Conservation (phyloP, 164 flowering plant species). For the Berberis thunbergii region DNA sequence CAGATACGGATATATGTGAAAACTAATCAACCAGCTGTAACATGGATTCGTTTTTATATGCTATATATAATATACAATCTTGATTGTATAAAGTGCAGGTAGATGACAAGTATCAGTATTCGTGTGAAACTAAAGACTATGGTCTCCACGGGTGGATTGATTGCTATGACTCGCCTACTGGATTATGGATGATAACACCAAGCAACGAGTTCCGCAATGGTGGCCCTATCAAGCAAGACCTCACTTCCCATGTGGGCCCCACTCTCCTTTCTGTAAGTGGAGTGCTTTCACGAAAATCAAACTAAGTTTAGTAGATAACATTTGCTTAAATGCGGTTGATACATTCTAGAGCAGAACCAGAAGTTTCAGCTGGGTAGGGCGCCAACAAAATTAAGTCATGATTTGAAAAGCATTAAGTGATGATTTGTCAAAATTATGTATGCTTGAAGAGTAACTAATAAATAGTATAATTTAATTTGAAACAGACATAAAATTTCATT, state of each 20-base stretch:
- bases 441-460: no score
- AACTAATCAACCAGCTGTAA: no score
- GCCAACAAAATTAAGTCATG: no score
- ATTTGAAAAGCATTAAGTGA: no score
- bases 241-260: conserved; percentile 85
- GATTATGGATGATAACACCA: conserved; percentile 89
- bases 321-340: not conserved
- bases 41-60: no score
- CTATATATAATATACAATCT: not conserved
- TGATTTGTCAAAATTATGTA: no score
- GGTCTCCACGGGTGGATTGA: conserved; percentile 84
- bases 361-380: no score
- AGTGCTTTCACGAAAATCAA: not conserved
- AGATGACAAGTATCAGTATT: conserved; percentile 94
- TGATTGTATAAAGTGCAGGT: conserved; percentile 35
- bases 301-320: not conserved
- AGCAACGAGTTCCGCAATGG: conserved; percentile 77
- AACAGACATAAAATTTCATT: no score
- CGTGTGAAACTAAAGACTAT: conserved; percentile 50
- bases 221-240: conserved; percentile 84
- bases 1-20: no score
- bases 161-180: conserved; percentile 37
- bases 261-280: conserved; percentile 70
- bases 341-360: no score
- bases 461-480: no score